Conservation (phyloP, 352 stramenopile species). For the Pelagophyceae sp. region DNA sequence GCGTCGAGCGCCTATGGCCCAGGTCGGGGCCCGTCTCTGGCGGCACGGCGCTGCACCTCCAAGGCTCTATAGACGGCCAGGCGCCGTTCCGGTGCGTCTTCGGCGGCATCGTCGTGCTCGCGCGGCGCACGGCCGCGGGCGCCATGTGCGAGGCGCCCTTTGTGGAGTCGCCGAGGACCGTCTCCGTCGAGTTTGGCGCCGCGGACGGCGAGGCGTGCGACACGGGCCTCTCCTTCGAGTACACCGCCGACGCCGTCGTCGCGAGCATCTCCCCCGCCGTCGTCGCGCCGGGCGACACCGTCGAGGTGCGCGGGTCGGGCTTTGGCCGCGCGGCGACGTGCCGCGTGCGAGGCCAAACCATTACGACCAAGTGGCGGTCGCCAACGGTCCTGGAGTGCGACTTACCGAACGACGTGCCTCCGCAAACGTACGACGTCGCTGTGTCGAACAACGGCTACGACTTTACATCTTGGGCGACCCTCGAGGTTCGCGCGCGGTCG, state of each 20-base stretch:
- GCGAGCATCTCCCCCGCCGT: background rate
- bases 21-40: background rate
- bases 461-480: slow-evolving; percentile 16
- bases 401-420: background rate
- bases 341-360: background rate
- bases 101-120: background rate
- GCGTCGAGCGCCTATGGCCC: background rate
- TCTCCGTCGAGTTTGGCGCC: background rate
- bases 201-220: background rate
- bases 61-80: background rate
- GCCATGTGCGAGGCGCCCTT: background rate
- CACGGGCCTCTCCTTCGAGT: slow-evolving; percentile 7
- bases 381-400: slow-evolving; percentile 6
- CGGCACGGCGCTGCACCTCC: background rate
- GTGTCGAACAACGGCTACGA: slow-evolving; percentile 39
- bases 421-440: slow-evolving; percentile 10
- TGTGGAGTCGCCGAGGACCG: background rate
- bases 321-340: background rate
- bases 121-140: background rate
- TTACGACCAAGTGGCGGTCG: background rate
- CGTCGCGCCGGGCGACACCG: background rate
- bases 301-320: background rate
- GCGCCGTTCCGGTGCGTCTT: background rate
- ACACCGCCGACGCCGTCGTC: background rate
- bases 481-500: background rate